A percentile compares a stretch with the other conserved stretches of the same genome.
These are phyloP conservation scores for Alternaria panax DNA, from an alignment of 2,329 filamentous ascomycete species.

Conservation along the genomic window DNA sequence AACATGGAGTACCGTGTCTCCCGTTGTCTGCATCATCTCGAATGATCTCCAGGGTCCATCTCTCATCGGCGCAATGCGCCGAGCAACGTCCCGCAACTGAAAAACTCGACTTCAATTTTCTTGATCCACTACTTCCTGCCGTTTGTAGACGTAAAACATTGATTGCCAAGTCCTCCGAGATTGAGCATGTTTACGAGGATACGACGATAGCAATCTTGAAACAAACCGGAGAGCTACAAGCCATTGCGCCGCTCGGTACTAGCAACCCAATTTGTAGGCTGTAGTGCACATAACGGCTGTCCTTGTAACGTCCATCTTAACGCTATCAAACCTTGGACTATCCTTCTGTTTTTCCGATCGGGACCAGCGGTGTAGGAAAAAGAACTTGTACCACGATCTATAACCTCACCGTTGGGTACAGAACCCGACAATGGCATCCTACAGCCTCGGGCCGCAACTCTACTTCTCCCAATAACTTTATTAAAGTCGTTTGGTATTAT, in stretches of 20 bases:
- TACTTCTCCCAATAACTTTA: background rate
- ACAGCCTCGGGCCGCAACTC: background rate
- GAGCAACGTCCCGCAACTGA: conserved; percentile 6
- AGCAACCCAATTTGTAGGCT: conserved; percentile 26
- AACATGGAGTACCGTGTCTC: conserved; percentile 22
- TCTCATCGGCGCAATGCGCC: conserved; percentile 10
- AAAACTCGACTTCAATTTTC: conserved; percentile 11
- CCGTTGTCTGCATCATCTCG: conserved; percentile 13
- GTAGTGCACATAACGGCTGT: conserved; percentile 23
- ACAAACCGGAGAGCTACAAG: conserved; percentile 16
- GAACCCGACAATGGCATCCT: background rate
- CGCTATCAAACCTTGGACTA: conserved; percentile 9
- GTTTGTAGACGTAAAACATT: conserved; percentile 7
- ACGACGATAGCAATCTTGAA: conserved; percentile 16
- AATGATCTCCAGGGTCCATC: conserved; percentile 26
- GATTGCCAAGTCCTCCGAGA: conserved; percentile 7
- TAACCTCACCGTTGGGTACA: background rate
- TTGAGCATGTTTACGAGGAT: conserved; percentile 15
- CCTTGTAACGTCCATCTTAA: conserved; percentile 9
- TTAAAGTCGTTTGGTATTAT: conserved; percentile 1
- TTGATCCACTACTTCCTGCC: conserved; percentile 21
- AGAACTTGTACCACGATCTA: background rate
- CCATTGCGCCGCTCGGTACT: conserved; percentile 15
- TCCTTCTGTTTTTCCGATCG: conserved; percentile 1
- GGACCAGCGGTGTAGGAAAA: conserved; percentile 5